These are phyloP conservation scores for Penicillium capsulatum DNA, from an alignment of 2,329 filamentous ascomycete species.

Conservation along the genomic window DNA sequence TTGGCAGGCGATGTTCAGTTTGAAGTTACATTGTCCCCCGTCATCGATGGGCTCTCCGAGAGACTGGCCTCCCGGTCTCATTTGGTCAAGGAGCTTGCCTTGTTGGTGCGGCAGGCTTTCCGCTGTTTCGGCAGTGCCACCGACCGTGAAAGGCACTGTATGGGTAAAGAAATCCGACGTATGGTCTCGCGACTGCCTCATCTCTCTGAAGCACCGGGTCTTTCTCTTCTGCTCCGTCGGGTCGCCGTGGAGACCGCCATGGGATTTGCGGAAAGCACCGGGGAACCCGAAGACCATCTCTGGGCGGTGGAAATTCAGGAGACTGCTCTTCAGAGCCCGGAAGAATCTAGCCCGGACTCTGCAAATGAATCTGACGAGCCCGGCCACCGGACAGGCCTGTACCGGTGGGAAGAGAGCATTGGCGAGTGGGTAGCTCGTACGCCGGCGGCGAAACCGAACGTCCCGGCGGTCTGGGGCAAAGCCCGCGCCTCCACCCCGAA, in stretches of 20 bases:
- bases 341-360: conserved; percentile 8
- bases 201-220: conserved; percentile 17
- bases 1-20: conserved; percentile 7
- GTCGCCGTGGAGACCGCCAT: conserved; percentile 40
- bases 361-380: conserved; percentile 13
- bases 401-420: conserved; percentile 56
- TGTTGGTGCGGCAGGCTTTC: conserved; percentile 33
- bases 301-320: conserved; percentile 41
- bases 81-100: conserved; percentile 33
- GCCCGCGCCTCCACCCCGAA: conserved; percentile 5
- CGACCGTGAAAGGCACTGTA: conserved; percentile 21
- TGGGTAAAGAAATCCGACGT: conserved; percentile 24
- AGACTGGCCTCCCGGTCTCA: conserved; percentile 28
- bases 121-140: conserved; percentile 29
- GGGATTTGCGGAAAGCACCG: conserved; percentile 38
- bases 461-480: conserved; percentile 3
- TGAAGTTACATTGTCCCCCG: conserved; percentile 16
- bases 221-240: conserved; percentile 32
- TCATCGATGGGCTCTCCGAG: conserved; percentile 30
- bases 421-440: conserved; percentile 54
- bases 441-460: conserved; percentile 33
- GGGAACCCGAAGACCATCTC: conserved; percentile 35
- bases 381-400: conserved; percentile 22
- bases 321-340: conserved; percentile 17
- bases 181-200: conserved; percentile 26